Evolutionary conservation across 2,329 filamentous ascomycete genomes (phyloP).

Genomic region (Furcasterigmium furcatum): DNA sequence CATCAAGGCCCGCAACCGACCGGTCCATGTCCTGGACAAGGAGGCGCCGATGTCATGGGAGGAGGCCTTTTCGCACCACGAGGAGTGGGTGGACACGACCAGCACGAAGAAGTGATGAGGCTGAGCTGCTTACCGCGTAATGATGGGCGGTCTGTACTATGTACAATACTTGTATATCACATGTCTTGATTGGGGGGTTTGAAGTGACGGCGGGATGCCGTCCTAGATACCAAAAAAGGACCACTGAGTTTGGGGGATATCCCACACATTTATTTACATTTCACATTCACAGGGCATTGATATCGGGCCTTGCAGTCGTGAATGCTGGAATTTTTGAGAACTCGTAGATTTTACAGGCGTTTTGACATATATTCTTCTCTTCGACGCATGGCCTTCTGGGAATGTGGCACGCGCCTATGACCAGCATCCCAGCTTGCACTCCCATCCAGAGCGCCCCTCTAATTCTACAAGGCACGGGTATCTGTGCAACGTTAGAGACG

Average conservation of each 20-base stretch:
- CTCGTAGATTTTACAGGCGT: too few species aligned
- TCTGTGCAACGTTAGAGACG: conserved; percentile 1
- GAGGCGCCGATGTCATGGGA: conserved; percentile 26
- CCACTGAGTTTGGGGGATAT: too few species aligned
- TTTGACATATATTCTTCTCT: too few species aligned
- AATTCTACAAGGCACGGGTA: background rate
- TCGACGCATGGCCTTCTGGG: too few species aligned
- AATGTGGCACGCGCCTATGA: too few species aligned
- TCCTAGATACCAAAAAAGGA: background rate
- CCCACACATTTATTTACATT: too few species aligned
- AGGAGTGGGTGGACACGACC: conserved; percentile 6
- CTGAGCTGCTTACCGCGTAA: too few species aligned
- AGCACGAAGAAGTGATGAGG: background rate
- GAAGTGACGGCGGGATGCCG: background rate
- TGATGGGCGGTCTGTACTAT: background rate
- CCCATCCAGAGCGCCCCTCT: too few species aligned
- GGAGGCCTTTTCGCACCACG: conserved; percentile 26
- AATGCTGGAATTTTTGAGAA: background rate
- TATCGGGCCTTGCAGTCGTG: background rate
- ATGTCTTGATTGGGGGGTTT: too few species aligned
- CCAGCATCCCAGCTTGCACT: too few species aligned
- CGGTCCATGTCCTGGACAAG: conserved; percentile 44
- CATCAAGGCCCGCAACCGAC: conserved; percentile 41
- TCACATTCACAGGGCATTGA: too few species aligned
- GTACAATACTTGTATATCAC: background rate